Conservation (phyloP, 805 yeast genomes). For the Lipomyces orientalis region DNA sequence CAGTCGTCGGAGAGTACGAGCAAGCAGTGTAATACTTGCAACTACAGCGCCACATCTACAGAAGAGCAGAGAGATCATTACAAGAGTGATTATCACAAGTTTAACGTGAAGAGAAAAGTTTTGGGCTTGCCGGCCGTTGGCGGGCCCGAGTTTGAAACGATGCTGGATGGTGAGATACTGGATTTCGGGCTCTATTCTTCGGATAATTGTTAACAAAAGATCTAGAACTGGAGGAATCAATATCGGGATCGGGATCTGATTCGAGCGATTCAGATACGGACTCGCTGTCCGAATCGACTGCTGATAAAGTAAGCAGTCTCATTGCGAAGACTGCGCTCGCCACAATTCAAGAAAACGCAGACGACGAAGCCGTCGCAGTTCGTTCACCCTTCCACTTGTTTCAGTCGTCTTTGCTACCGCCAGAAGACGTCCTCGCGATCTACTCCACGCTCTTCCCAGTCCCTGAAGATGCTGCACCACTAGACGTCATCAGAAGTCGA, state of each 20-base stretch:
- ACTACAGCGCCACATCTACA: not conserved
- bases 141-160: conserved; percentile 63
- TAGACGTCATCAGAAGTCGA: conserved; percentile 63
- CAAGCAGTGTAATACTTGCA: conserved; percentile 12
- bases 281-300: conserved; percentile 39
- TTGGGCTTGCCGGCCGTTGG: conserved; percentile 54
- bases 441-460: conserved; percentile 35
- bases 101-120: conserved; percentile 62
- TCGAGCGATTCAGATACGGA: conserved; percentile 50
- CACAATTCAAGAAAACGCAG: conserved; percentile 38
- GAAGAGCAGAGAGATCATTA: conserved; percentile 51
- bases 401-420: conserved; percentile 21
- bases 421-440: conserved; percentile 31
- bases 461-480: conserved; percentile 47
- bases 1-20: not conserved
- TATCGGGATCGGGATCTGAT: conserved; percentile 72
- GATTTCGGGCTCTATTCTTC: not conserved
- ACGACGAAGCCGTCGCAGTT: conserved; percentile 36
- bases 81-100: conserved; percentile 63
- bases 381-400: conserved; percentile 29
- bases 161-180: conserved; percentile 52
- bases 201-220: not conserved
- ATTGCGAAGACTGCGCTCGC: conserved; percentile 20
- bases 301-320: conserved; percentile 15
- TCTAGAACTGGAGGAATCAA: conserved; percentile 46